Percentiles rank a stretch among this genome's conserved stretches.
Conservation (phyloP, 768 basidiomycete species). For the Leucogyrophana mollusca region DNA sequence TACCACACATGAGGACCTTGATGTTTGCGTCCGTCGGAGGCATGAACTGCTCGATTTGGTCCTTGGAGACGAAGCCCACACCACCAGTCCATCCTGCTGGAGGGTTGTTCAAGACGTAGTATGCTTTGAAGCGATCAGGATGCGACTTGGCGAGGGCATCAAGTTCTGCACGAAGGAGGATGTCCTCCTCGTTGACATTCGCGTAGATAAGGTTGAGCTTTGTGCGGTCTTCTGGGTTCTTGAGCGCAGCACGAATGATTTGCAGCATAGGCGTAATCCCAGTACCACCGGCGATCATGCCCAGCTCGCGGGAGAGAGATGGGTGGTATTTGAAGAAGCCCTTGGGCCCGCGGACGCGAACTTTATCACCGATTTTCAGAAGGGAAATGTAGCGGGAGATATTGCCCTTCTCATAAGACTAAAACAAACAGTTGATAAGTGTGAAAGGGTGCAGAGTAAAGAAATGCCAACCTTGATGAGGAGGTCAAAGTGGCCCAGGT, state of each 20-base stretch:
- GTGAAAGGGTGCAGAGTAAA: neutral
- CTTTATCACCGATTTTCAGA: slow-evolving; percentile 83
- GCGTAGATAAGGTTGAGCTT: slow-evolving; percentile 90
- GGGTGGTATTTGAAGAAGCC: slow-evolving; percentile 88
- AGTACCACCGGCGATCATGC: slow-evolving; percentile 98
- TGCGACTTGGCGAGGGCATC: slow-evolving; percentile 72
- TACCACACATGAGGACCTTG: slow-evolving; percentile 88
- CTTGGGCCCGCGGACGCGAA: slow-evolving; percentile 94
- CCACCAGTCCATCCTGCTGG: slow-evolving; percentile 86
- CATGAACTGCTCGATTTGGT: slow-evolving; percentile 82
- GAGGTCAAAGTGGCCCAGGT: slow-evolving; percentile 92
- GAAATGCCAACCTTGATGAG: slow-evolving; percentile 78
- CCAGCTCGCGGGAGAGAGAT: slow-evolving; percentile 70
- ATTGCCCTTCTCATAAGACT: slow-evolving; percentile 98
- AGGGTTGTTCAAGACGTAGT: slow-evolving; percentile 94
- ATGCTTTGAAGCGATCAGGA: slow-evolving; percentile 69
- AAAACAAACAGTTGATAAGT: slow-evolving; percentile 4
- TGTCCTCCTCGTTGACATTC: slow-evolving; percentile 91
- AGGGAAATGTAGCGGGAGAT: slow-evolving; percentile 83
- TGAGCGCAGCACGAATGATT: slow-evolving; percentile 90
- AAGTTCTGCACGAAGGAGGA: slow-evolving; percentile 85
- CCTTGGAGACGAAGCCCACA: slow-evolving; percentile 89
- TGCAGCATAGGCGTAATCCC: slow-evolving; percentile 99
- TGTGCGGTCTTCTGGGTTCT: slow-evolving; percentile 85
- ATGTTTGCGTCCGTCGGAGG: slow-evolving; percentile 64